Conservation (phyloP, 208 protist genomes). For the Wallacemonas sp. region DNA sequence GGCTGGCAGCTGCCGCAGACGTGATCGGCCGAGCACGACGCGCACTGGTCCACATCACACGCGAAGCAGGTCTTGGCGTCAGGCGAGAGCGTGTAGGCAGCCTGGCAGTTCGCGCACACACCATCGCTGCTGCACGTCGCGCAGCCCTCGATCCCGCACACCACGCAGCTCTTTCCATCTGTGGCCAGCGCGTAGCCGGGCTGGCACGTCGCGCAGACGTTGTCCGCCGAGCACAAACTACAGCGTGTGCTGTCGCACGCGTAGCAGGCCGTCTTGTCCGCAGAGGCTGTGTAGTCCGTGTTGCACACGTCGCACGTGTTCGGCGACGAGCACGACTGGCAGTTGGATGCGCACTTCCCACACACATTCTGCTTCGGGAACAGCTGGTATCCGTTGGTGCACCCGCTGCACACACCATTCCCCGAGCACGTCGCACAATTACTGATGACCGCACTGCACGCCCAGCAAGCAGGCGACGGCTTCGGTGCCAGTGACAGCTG, state of each 20-base stretch:
- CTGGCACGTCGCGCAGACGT: neutral
- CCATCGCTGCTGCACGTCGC: neutral
- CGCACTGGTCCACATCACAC: neutral
- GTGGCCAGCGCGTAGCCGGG: neutral
- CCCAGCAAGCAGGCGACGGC: too few relatives aligned
- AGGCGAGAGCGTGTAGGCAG: neutral
- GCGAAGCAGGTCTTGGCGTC: neutral
- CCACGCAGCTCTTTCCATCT: neutral
- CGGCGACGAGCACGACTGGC: too few relatives aligned
- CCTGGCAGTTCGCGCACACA: neutral
- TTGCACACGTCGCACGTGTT: neutral
- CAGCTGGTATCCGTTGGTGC: too few relatives aligned
- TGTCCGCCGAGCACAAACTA: neutral
- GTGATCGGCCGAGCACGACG: neutral
- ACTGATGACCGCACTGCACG: too few relatives aligned
- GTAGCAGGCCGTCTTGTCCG: neutral
- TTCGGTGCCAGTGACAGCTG: too few relatives aligned
- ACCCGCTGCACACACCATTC: too few relatives aligned
- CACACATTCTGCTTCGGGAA: too few relatives aligned
- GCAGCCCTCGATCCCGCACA: neutral
- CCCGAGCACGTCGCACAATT: too few relatives aligned
- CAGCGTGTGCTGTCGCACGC: neutral
- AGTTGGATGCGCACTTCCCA: too few relatives aligned
- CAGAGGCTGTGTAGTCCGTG: neutral
- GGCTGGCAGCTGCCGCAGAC: neutral